Evolutionary conservation across 2,329 filamentous ascomycete species (phyloP).

Genomic region (Celoporthe dispersa): DNA sequence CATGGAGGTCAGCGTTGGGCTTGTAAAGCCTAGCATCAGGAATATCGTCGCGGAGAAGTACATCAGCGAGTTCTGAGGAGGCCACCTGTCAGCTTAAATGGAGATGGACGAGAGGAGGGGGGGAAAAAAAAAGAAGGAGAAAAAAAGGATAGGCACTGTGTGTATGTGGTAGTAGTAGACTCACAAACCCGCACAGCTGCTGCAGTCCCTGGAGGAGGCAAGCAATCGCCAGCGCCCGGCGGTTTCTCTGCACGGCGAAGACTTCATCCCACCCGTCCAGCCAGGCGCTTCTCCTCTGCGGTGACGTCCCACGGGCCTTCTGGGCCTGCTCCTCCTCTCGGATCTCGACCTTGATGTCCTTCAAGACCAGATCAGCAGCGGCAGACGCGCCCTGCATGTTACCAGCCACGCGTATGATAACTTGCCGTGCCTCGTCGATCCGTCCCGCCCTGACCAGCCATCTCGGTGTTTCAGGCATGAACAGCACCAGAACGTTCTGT

Average conservation of each 20-base stretch:
- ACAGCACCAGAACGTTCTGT: slow-evolving; percentile 69
- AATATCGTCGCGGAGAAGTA: slow-evolving; percentile 89
- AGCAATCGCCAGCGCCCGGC: slow-evolving; percentile 80
- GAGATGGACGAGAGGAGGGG: slow-evolving; percentile 2
- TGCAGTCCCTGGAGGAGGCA: slow-evolving; percentile 86
- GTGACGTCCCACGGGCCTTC: slow-evolving; percentile 49
- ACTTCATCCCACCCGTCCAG: slow-evolving; percentile 57
- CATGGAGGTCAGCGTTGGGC: slow-evolving; percentile 79
- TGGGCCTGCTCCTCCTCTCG: slow-evolving; percentile 65
- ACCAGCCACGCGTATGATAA: slow-evolving; percentile 70
- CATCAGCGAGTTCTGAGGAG: slow-evolving; percentile 78
- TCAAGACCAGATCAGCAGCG: slow-evolving; percentile 64
- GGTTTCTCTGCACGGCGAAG: slow-evolving; percentile 63
- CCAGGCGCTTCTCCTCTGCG: slow-evolving; percentile 38
- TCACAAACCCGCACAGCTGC: slow-evolving; percentile 82
- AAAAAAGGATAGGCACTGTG: too few relatives aligned
- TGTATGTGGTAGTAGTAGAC: slow-evolving; percentile 38
- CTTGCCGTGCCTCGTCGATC: slow-evolving; percentile 62
- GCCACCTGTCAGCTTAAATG: slow-evolving; percentile 15
- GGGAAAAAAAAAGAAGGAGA: not conserved
- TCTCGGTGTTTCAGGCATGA: slow-evolving; percentile 86
- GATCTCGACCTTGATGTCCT: slow-evolving; percentile 75
- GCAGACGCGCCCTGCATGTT: slow-evolving; percentile 42
- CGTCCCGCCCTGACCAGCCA: slow-evolving; percentile 78
- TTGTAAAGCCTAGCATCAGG: slow-evolving; percentile 74